phyloP scores from a whole-genome alignment of 2,329 filamentous ascomycete genomes.

The Exophiala calicioides region DNA sequence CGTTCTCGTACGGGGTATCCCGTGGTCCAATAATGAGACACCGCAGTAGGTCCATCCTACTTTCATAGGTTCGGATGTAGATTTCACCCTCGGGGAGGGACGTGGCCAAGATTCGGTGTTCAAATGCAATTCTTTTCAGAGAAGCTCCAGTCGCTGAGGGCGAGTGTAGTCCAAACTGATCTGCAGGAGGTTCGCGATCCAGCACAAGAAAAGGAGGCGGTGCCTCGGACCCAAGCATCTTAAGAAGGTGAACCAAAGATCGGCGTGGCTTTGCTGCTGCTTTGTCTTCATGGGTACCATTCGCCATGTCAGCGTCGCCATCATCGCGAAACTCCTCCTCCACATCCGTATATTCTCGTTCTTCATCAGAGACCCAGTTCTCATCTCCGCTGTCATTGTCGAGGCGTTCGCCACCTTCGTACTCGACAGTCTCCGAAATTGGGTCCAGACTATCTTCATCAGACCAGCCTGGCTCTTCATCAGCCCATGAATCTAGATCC shows the following conservation, averaged over 20 bases:
- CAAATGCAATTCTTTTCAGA: constrained; percentile 56
- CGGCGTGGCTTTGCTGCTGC: background rate
- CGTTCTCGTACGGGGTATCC: constrained; percentile 62
- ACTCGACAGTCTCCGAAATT: constrained; percentile 41
- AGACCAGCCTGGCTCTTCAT: constrained; percentile 31
- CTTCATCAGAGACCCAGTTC: constrained; percentile 45
- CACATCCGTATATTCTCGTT: constrained; percentile 30
- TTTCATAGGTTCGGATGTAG: constrained; percentile 61
- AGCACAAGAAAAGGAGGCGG: constrained; percentile 43
- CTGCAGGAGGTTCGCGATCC: constrained; percentile 44
- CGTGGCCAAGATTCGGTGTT: constrained; percentile 58
- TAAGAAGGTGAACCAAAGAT: constrained; percentile 4
- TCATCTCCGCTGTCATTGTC: constrained; percentile 47
- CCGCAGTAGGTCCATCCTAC: constrained; percentile 59
- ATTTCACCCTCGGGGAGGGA: constrained; percentile 56
- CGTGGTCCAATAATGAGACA: constrained; percentile 60
- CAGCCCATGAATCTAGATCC: constrained; percentile 37
- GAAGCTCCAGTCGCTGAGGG: constrained; percentile 21
- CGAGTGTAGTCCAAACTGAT: constrained; percentile 45
- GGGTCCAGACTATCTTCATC: constrained; percentile 30
- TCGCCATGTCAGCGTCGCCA: constrained; percentile 18
- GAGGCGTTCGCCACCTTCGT: constrained; percentile 46
- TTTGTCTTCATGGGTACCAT: background rate
- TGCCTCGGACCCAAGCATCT: constrained; percentile 10
- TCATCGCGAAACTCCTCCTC: constrained; percentile 20